Evolutionary conservation across 345 rosid genomes (phyloP).

Genomic region (Dipteronia sinensis): DNA sequence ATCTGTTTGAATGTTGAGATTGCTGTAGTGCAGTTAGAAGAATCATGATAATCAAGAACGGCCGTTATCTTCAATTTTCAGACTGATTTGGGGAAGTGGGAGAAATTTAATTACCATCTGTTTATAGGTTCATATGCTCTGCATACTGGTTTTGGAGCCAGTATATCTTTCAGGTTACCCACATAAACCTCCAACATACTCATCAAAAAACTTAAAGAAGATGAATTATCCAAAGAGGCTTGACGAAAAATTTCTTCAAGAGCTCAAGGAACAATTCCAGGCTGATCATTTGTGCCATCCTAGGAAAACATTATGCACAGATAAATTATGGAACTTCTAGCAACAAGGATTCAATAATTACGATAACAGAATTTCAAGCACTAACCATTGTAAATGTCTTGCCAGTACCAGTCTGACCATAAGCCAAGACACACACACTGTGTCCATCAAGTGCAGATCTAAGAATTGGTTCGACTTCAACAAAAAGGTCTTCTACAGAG

Average conservation of each 20-base stretch:
- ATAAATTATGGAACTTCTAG: not conserved
- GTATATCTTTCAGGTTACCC: constrained; percentile 80
- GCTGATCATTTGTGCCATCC: constrained; percentile 75
- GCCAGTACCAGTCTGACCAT: constrained; percentile 96
- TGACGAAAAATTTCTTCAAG: constrained; percentile 64
- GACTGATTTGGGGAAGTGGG: not conserved
- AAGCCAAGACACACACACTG: constrained; percentile 87
- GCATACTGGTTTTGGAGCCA: constrained; percentile 55
- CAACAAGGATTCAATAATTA: constrained; percentile 6
- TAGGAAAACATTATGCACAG: constrained; percentile 27
- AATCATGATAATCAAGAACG: constrained; percentile 28
- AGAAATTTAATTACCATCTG: constrained; percentile 48
- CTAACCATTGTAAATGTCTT: constrained; percentile 93
- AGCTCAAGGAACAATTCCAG: constrained; percentile 79
- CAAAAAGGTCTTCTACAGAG: constrained; percentile 72
- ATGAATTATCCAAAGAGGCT: constrained; percentile 45
- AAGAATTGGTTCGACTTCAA: constrained; percentile 77
- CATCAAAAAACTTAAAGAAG: constrained; percentile 63
- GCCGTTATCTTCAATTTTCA: not conserved
- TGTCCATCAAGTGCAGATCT: constrained; percentile 93
- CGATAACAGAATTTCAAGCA: constrained; percentile 2
- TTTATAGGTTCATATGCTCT: constrained; percentile 43
- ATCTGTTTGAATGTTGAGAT: constrained; percentile 89
- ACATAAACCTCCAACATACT: constrained; percentile 96
- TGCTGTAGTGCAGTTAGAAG: constrained; percentile 52